Base-by-base conservation (phyloP, 768 basidiomycete genomes). In the Tylopilus plumbeoviolaceoides region DNA sequence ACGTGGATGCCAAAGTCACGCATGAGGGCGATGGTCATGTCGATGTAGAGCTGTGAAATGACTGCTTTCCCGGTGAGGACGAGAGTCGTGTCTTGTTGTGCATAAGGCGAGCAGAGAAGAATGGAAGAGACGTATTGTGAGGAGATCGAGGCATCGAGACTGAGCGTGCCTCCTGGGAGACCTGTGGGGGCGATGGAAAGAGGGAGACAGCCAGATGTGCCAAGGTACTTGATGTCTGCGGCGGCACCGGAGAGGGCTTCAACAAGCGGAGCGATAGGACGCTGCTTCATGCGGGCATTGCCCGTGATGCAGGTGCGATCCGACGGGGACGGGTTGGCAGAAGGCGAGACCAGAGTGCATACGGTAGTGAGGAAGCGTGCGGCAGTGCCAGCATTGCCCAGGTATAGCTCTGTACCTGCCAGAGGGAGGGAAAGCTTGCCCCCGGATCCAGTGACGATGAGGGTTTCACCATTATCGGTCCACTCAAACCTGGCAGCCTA, bases 21-120 rank as follows among this genome's bases (percentile, higher is more conserved):
- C 97, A 99, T 98, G 87, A 99, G 97, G 9, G 93, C 85, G 60
- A 97, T 88, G 9, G 97, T 98, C 97, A 98, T 98, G 73, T 99
- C 95, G 70, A 99, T 98, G 74, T 98, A 99, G 0, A 94, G 94
- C 72, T 98, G 95, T 6, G 93, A 97, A 67, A 99, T 98, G 65
- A 98, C 97, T 54, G 90, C 85, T 0, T 93, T 95, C 11, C 95
- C 97, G 0, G 83, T 88, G 56, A 99, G 81, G 71, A 97, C 89
- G 48, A 98, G 84, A 3, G 84, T 85, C 54, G 97, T 81, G n/a
- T 87, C 78, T 64, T 91, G 77, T 27, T 70, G 62, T 1, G 95
- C 94, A 64, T 98, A 99, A 2, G 95, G 97, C 0, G 97, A 95
- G 65, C 94, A 97, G 36, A 98, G 86, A 7, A 99, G 81, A 66